These are phyloP conservation scores for Rhizopus microsporus DNA, from an alignment of 371 early-diverging fungal genomes.

Conservation along the genomic window DNA sequence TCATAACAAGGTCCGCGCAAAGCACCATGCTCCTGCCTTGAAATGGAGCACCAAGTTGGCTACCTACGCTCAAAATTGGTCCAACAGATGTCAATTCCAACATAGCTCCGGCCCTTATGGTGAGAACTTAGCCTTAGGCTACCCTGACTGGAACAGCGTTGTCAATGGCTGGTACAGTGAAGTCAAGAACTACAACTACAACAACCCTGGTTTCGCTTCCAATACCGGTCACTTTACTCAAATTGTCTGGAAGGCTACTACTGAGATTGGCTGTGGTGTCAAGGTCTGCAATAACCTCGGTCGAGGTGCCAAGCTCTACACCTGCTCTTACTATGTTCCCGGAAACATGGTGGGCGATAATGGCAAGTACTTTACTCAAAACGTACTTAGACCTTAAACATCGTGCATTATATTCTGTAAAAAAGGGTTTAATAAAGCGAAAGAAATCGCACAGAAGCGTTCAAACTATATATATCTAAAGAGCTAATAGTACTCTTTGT, in stretches of 20 bases:
- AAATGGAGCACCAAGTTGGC: slow-evolving; percentile 48
- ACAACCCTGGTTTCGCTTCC: slow-evolving; percentile 33
- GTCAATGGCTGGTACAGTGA: slow-evolving; percentile 53
- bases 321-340: slow-evolving; percentile 41
- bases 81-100: slow-evolving; percentile 30
- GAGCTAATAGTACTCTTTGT: too few relatives aligned
- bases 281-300: slow-evolving; percentile 30
- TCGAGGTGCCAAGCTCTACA: slow-evolving; percentile 31
- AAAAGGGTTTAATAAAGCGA: not conserved
- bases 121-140: slow-evolving; percentile 53
- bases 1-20: slow-evolving; percentile 50
- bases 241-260: slow-evolving; percentile 54
- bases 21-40: slow-evolving; percentile 45
- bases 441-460: not conserved
- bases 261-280: slow-evolving; percentile 48
- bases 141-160: slow-evolving; percentile 28
- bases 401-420: not conserved
- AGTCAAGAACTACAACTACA: slow-evolving; percentile 40
- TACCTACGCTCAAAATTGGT: slow-evolving; percentile 49
- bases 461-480: too few relatives aligned
- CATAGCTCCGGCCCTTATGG: not conserved
- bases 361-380: slow-evolving; percentile 19
- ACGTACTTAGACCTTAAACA: slow-evolving; percentile 29
- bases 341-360: slow-evolving; percentile 36
- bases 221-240: slow-evolving; percentile 54